These are phyloP conservation scores for Phytopythium sindhum DNA, from an alignment of 352 stramenopile species.

Conservation along the genomic window DNA sequence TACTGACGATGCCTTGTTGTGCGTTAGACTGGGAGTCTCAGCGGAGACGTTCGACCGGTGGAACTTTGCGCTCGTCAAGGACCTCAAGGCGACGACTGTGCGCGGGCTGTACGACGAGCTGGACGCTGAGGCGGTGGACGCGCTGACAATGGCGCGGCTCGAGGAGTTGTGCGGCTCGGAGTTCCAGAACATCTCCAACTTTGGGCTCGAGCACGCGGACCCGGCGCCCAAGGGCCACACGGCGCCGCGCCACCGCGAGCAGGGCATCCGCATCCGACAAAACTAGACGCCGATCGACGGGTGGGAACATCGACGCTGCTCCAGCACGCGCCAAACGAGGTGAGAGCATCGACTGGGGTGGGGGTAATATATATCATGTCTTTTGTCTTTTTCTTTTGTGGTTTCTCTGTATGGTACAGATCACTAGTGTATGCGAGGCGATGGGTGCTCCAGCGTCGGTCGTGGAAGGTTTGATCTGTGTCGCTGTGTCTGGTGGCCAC, in stretches of 20 bases:
- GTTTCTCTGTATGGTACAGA: background rate
- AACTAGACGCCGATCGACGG: slow-evolving; percentile 26
- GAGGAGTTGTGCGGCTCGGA: slow-evolving; percentile 53
- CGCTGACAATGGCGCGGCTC: slow-evolving; percentile 55
- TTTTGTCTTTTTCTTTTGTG: background rate
- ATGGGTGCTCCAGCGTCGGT: background rate
- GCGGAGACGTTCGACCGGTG: slow-evolving; percentile 64
- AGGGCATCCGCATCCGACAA: slow-evolving; percentile 83
- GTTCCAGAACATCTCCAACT: slow-evolving; percentile 46
- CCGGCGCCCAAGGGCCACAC: slow-evolving; percentile 21
- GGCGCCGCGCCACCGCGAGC: slow-evolving; percentile 45
- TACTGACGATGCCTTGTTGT: slow-evolving; percentile 15
- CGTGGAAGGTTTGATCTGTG: background rate
- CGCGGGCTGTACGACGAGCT: slow-evolving; percentile 58
- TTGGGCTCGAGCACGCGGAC: slow-evolving; percentile 78
- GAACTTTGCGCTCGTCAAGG: slow-evolving; percentile 73
- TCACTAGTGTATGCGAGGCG: slow-evolving; percentile 1
- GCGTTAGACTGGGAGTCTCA: slow-evolving; percentile 58
- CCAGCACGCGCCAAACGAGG: too few relatives aligned
- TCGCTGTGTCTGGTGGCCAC: background rate
- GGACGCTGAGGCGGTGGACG: slow-evolving; percentile 45
- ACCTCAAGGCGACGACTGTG: slow-evolving; percentile 65
- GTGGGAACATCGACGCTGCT: background rate
- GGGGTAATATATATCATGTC: background rate
- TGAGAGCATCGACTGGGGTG: background rate